Percentiles rank a stretch among this genome's conserved stretches.
Evolutionary conservation across 129 eudicot genomes (phyloP).

Genomic region (Silybum marianum): DNA sequence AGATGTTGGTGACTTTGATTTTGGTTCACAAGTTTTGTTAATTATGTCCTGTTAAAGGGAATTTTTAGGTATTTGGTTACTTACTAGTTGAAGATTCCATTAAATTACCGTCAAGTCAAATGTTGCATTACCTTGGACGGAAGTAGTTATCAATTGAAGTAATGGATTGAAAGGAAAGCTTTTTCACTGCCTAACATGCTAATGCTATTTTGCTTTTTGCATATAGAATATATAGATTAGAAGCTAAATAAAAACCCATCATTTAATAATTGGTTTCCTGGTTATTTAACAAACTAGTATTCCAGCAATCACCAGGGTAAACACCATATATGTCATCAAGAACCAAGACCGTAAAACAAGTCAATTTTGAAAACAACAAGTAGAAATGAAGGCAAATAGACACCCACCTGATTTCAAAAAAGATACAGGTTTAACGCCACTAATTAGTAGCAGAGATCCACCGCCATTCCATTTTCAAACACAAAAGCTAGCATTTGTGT

Average conservation of each 20-base stretch:
- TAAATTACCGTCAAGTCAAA: slow-evolving; percentile 14
- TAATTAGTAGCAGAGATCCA: neutral
- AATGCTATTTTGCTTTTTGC: neutral
- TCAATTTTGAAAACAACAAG: neutral
- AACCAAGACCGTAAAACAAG: neutral
- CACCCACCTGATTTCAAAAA: neutral
- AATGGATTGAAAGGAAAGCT: neutral
- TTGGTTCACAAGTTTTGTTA: neutral
- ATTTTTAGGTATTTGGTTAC: neutral
- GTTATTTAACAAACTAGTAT: slow-evolving; percentile 4
- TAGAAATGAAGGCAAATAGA: slow-evolving; percentile 3
- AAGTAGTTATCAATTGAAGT: neutral
- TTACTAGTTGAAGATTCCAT: slow-evolving; percentile 2
- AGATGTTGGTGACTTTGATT: slow-evolving; percentile 4
- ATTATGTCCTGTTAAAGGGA: neutral
- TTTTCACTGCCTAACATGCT: neutral
- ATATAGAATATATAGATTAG: neutral
- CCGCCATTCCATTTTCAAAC: neutral
- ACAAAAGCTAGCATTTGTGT: neutral
- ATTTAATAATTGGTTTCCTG: neutral
- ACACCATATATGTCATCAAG: neutral
- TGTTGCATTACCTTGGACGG: neutral
- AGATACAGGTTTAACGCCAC: neutral
- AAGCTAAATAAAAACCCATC: neutral
- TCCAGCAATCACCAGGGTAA: neutral